Evolutionary conservation across 148 eudicot genomes (phyloP).

Genomic region (Talinum fruticosum): DNA sequence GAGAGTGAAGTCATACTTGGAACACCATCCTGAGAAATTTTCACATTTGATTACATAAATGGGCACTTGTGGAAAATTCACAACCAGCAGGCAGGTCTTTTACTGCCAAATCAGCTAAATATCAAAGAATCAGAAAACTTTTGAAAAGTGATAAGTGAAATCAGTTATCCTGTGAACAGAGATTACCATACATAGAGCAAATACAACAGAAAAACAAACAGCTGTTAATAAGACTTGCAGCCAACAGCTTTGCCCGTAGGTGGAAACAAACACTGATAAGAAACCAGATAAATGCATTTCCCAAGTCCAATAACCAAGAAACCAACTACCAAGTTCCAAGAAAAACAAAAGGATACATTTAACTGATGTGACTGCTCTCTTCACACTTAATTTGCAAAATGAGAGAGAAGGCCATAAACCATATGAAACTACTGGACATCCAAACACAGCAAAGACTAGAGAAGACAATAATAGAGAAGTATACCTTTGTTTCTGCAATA

Average conservation of each 20-base stretch:
- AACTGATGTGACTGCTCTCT: not conserved
- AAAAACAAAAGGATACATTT: not conserved
- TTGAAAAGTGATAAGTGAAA: not conserved
- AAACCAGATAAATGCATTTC: not conserved
- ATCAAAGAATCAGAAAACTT: not conserved
- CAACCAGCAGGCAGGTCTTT: not conserved
- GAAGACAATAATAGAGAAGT: conserved; percentile 18
- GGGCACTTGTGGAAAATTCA: conserved; percentile 2
- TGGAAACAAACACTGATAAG: not conserved
- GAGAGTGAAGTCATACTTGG: conserved; percentile 53
- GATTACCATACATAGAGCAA: not conserved
- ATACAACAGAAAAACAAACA: not conserved
- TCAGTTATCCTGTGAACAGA: not conserved
- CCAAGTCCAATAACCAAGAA: not conserved
- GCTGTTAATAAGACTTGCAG: not conserved
- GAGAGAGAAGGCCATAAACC: not conserved
- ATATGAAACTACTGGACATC: not conserved
- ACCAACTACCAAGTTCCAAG: not conserved
- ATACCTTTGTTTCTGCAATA: conserved; percentile 56
- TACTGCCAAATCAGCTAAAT: conserved; percentile 4
- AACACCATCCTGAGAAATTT: conserved; percentile 46
- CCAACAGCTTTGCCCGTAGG: not conserved
- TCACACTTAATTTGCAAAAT: not conserved
- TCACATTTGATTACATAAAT: not conserved
- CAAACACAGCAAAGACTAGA: not conserved